Evolutionary conservation across 768 basidiomycete genomes (phyloP).

Genomic region (Dioszegia aurantiaca): DNA sequence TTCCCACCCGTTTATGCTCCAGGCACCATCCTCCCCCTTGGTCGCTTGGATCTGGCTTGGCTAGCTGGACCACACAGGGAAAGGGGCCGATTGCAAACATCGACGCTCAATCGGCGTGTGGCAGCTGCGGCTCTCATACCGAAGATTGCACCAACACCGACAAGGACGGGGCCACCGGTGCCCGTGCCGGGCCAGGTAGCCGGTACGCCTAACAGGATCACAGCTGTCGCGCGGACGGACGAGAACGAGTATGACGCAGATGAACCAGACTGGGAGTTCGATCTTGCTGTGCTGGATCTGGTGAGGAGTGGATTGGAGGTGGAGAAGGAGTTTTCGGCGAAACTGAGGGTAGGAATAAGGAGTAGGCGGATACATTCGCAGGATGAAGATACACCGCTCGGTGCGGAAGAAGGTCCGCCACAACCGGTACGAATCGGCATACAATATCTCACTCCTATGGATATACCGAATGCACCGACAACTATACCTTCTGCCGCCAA

Average conservation of each 20-base stretch:
- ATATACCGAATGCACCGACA: not conserved
- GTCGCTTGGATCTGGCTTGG: conserved; percentile 87
- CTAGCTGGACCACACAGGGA: conserved; percentile 72
- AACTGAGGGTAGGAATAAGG: conserved; percentile 23
- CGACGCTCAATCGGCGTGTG: conserved; percentile 79
- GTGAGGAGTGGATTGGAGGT: conserved; percentile 23
- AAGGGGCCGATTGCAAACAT: conserved; percentile 80
- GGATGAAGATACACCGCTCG: not conserved
- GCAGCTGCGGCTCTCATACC: conserved; percentile 57
- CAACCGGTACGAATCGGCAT: conserved; percentile 23
- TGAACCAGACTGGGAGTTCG: conserved; percentile 35
- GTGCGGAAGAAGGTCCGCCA: conserved; percentile 17
- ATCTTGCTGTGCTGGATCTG: conserved; percentile 23
- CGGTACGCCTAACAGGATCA: not conserved
- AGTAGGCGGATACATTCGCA: conserved; percentile 5
- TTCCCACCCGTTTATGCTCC: conserved; percentile 58
- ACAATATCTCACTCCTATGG: conserved; percentile 29
- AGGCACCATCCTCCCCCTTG: conserved; percentile 73
- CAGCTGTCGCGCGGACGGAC: not conserved
- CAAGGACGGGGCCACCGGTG: conserved; percentile 16
- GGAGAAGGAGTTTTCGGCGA: conserved; percentile 25
- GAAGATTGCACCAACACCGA: conserved; percentile 52
- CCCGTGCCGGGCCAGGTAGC: conserved; percentile 10
- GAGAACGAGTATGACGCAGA: conserved; percentile 3
- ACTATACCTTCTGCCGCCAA: not conserved